Evolutionary conservation across 352 stramenopile species (phyloP).

Genomic region (Phytophthora agathidicida): DNA sequence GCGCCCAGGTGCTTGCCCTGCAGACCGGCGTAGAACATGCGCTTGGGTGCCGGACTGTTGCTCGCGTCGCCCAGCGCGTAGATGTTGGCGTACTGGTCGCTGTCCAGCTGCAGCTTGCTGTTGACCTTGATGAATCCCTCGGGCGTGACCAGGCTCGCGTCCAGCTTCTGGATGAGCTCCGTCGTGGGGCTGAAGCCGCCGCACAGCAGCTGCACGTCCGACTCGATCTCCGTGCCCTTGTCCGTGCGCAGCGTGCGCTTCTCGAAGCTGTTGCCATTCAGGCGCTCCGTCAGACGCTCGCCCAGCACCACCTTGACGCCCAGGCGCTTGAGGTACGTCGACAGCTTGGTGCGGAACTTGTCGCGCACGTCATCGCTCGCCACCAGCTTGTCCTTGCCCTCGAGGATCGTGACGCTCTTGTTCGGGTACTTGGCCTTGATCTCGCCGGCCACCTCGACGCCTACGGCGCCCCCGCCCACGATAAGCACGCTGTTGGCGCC

Average conservation of each 20-base stretch:
- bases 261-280: slow-evolving; percentile 46
- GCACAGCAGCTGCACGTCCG: slow-evolving; percentile 54
- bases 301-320: slow-evolving; percentile 55
- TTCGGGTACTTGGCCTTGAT: slow-evolving; percentile 59
- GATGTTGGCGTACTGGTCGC: slow-evolving; percentile 47
- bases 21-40: slow-evolving; percentile 42
- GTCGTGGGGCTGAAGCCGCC: slow-evolving; percentile 45
- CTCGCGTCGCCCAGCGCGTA: slow-evolving; percentile 58
- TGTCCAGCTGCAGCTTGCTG: slow-evolving; percentile 51
- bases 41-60: slow-evolving; percentile 55
- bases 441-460: slow-evolving; percentile 61
- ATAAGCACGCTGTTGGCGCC: slow-evolving; percentile 55
- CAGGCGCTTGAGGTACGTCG: slow-evolving; percentile 37
- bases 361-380: slow-evolving; percentile 39
- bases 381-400: slow-evolving; percentile 42
- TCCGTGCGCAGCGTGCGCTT: slow-evolving; percentile 49
- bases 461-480: slow-evolving; percentile 62
- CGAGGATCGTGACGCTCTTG: slow-evolving; percentile 65
- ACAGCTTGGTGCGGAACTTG: slow-evolving; percentile 55
- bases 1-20: slow-evolving; percentile 51
- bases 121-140: slow-evolving; percentile 56
- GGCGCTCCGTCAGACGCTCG: slow-evolving; percentile 43
- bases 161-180: slow-evolving; percentile 43
- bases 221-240: slow-evolving; percentile 55
- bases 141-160: slow-evolving; percentile 38